phyloP scores from a whole-genome alignment of 192 early-diverging fungal species.

The Funneliformis geosporum region DNA sequence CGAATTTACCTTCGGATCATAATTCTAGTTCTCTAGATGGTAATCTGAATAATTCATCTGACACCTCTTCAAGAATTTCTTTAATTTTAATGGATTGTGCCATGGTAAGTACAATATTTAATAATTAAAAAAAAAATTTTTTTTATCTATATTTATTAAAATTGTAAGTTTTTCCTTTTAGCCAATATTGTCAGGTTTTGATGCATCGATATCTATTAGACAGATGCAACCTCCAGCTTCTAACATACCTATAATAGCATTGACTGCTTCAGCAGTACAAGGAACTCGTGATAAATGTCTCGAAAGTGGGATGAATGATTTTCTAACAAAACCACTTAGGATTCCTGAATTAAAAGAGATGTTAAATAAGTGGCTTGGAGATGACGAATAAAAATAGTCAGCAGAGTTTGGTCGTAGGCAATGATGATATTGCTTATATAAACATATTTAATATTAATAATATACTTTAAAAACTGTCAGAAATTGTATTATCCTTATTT shows the following conservation, averaged over 20 bases:
- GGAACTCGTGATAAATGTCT: slow-evolving; percentile 53
- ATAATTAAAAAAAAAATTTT: slow-evolving; percentile 11
- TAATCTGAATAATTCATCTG: slow-evolving; percentile 9
- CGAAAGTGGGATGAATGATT: slow-evolving; percentile 50
- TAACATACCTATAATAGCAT: slow-evolving; percentile 55
- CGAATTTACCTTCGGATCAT: neutral
- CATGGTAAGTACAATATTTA: slow-evolving; percentile 43
- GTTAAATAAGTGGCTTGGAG: slow-evolving; percentile 42
- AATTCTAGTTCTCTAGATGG: neutral
- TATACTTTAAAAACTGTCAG: too few relatives aligned
- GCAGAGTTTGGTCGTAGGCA: too few relatives aligned
- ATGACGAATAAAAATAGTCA: neutral
- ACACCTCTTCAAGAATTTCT: slow-evolving; percentile 4
- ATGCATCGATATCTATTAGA: slow-evolving; percentile 51
- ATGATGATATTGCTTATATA: too few relatives aligned
- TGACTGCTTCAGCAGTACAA: slow-evolving; percentile 57
- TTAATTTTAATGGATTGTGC: slow-evolving; percentile 58
- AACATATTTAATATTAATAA: too few relatives aligned
- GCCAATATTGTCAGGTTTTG: slow-evolving; percentile 61
- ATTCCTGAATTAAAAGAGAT: slow-evolving; percentile 39
- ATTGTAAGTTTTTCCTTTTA: neutral
- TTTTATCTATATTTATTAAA: neutral
- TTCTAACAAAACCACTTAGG: slow-evolving; percentile 51
- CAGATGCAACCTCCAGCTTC: slow-evolving; percentile 34
- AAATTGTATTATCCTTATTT: too few relatives aligned